phyloP scores from a whole-genome alignment of 495 filamentous ascomycete species.

The Lasiosphaeria ovina region DNA sequence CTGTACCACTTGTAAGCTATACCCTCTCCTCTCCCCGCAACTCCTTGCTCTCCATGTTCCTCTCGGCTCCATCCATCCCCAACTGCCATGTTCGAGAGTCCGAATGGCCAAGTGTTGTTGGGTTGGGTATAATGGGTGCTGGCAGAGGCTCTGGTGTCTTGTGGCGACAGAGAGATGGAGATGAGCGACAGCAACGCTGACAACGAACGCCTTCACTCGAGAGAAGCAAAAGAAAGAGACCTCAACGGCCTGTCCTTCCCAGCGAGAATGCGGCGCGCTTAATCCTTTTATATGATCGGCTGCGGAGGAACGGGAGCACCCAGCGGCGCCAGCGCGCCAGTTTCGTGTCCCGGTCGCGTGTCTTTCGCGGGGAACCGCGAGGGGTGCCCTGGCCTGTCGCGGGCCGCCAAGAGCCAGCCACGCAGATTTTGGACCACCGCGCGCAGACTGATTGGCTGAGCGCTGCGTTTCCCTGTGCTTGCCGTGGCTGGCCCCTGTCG shows the following conservation, averaged over 20 bases:
- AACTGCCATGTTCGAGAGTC: too few species aligned
- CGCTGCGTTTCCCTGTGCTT: not conserved
- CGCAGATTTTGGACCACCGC: not conserved
- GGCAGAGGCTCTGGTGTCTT: too few species aligned
- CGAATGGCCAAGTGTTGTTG: too few species aligned
- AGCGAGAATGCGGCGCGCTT: constrained; percentile 19
- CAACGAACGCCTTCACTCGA: not conserved
- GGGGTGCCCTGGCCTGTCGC: constrained; percentile 5
- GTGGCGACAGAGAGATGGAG: too few species aligned
- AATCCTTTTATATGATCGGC: constrained; percentile 22
- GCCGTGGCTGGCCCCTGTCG: constrained; percentile 3
- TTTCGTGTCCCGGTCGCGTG: constrained; percentile 29
- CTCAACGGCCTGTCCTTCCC: constrained; percentile 18
- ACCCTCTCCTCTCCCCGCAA: too few species aligned
- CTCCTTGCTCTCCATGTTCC: too few species aligned
- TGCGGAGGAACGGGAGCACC: not conserved
- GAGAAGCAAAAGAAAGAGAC: not conserved
- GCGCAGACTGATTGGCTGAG: constrained; percentile 12
- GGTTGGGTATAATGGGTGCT: too few species aligned
- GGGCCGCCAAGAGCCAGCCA: constrained; percentile 20
- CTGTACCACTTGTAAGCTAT: too few species aligned
- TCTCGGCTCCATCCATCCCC: too few species aligned
- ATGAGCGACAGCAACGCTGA: too few species aligned
- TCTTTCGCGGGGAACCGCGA: constrained; percentile 17
- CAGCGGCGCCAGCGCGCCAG: constrained; percentile 22